phyloP scores from a whole-genome alignment of 1,284 basidiomycete genomes.

The Ceratobasidium sp. region DNA sequence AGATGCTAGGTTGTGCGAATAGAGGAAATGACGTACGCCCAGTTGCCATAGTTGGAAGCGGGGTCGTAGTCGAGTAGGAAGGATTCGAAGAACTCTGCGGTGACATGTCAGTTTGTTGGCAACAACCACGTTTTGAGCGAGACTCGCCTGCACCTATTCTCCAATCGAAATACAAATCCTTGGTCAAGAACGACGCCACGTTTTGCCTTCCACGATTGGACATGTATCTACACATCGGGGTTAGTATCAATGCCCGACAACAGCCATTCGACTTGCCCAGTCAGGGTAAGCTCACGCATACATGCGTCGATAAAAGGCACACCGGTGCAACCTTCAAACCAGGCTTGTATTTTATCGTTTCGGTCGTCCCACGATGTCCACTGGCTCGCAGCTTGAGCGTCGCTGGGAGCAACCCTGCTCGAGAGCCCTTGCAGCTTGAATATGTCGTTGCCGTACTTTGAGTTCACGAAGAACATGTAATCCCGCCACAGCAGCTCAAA shows the following conservation, averaged over 20 bases:
- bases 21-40: constrained; percentile 55
- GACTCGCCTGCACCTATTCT: constrained; percentile 61
- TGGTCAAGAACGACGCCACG: constrained; percentile 66
- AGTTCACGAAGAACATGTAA: constrained; percentile 63
- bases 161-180: constrained; percentile 67
- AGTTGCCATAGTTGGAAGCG: constrained; percentile 61
- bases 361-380: constrained; percentile 37
- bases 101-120: neutral
- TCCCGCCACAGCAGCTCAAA: constrained; percentile 69
- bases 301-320: constrained; percentile 68
- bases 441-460: constrained; percentile 53
- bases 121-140: constrained; percentile 55
- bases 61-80: constrained; percentile 62
- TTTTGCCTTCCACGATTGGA: constrained; percentile 68
- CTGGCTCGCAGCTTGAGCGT: neutral
- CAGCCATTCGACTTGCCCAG: constrained; percentile 1
- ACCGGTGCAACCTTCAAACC: constrained; percentile 64
- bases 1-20: neutral
- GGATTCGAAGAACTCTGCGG: constrained; percentile 52
- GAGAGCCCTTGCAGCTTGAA: constrained; percentile 50
- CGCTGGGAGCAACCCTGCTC: constrained; percentile 48
- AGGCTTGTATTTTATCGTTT: constrained; percentile 53
- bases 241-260: constrained; percentile 49
- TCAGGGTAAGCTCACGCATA: constrained; percentile 61
- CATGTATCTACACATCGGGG: constrained; percentile 62